A percentile compares a stretch with the other conserved stretches of the same genome.
phyloP scores from a whole-genome alignment of 805 yeast genomes.

The Candida andamanensis region DNA sequence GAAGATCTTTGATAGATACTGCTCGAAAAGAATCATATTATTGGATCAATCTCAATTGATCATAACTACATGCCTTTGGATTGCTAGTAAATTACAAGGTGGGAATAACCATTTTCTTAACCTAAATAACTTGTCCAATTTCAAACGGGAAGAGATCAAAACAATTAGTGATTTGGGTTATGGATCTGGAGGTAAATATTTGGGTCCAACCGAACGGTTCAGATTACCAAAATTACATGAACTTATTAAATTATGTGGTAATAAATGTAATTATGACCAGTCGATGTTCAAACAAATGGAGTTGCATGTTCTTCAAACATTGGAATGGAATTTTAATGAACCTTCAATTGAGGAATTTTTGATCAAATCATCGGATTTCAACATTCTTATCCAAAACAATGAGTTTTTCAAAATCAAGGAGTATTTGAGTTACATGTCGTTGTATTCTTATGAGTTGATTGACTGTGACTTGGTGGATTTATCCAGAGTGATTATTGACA shows the following conservation, averaged over 20 bases:
- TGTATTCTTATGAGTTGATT: conserved; percentile 44
- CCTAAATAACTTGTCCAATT: conserved; percentile 21
- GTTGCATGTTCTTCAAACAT: conserved; percentile 36
- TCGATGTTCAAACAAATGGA: conserved; percentile 61
- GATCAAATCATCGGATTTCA: conserved; percentile 30
- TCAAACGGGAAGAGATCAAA: conserved; percentile 15
- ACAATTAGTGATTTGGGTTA: conserved; percentile 37
- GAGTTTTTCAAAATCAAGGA: conserved; percentile 46
- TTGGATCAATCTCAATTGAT: conserved; percentile 86
- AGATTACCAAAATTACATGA: conserved; percentile 72
- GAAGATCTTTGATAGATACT: conserved; percentile 82
- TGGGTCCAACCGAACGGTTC: conserved; percentile 69
- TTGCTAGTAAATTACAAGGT: conserved; percentile 80
- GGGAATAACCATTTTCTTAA: conserved; percentile 66
- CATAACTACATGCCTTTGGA: conserved; percentile 89
- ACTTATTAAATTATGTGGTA: conserved; percentile 66
- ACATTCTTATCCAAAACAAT: conserved; percentile 14
- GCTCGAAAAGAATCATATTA: conserved; percentile 79
- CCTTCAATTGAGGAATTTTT: conserved; percentile 45
- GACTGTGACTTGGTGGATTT: conserved; percentile 26
- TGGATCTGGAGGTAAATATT: conserved; percentile 53
- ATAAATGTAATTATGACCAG: conserved; percentile 46
- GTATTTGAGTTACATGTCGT: conserved; percentile 44
- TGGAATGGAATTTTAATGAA: conserved; percentile 64
- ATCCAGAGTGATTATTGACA: conserved; percentile 26